Evolutionary conservation across 352 stramenopile species (phyloP).

Genomic region (Phytophthora hibernalis): DNA sequence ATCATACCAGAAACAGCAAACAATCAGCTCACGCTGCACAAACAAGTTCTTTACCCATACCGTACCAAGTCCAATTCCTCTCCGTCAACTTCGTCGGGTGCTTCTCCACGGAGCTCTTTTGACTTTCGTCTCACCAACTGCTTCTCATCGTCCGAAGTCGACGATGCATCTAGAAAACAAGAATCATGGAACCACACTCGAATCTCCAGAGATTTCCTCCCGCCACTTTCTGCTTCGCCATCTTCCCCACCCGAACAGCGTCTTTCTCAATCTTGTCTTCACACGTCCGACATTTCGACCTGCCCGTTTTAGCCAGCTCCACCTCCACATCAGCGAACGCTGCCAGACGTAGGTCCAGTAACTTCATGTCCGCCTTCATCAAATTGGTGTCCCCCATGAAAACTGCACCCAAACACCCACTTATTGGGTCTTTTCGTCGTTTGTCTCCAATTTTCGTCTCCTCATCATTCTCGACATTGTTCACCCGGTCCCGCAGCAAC

Average conservation of each 20-base stretch:
- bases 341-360: conserved; percentile 52
- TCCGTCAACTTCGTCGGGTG: conserved; percentile 3
- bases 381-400: conserved; percentile 87
- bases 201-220: conserved; percentile 54
- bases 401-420: conserved; percentile 59
- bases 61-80: conserved; percentile 36
- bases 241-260: conserved; percentile 59
- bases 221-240: conserved; percentile 50
- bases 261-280: conserved; percentile 52
- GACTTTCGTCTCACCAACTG: conserved; percentile 34
- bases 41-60: neutral
- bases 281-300: conserved; percentile 69
- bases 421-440: conserved; percentile 1
- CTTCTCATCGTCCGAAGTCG: conserved; percentile 52
- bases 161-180: conserved; percentile 50
- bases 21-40: neutral
- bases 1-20: neutral
- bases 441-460: conserved; percentile 12
- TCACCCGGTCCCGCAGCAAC: conserved; percentile 55
- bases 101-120: conserved; percentile 16
- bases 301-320: conserved; percentile 55
- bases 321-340: conserved; percentile 52
- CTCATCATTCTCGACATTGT: conserved; percentile 28
- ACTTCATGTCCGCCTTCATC: conserved; percentile 61
- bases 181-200: conserved; percentile 64